Evolutionary conservation across 1,139 yeast genomes (phyloP).

Genomic region (Saccharomycopsis hybrid): DNA sequence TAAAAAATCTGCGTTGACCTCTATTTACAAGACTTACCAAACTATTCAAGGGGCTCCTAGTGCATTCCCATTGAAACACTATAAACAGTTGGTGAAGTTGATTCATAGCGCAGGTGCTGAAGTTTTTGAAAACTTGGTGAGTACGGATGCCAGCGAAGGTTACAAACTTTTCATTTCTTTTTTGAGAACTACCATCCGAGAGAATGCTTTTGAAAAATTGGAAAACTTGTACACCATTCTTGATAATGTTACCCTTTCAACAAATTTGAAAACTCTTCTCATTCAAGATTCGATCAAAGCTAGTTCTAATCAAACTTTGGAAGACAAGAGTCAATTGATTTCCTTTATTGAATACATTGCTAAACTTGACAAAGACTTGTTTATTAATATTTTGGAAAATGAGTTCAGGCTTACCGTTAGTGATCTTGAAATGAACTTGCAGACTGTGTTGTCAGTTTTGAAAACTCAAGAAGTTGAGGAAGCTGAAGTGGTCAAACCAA

Average conservation of each 20-base stretch:
- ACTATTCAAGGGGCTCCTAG: constrained; percentile 28
- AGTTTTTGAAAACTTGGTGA: neutral
- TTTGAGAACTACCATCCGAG: constrained; percentile 8
- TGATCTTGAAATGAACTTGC: constrained; percentile 61
- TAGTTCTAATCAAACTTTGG: constrained; percentile 22
- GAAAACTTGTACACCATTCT: constrained; percentile 26
- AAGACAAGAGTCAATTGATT: constrained; percentile 35
- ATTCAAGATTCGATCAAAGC: constrained; percentile 19
- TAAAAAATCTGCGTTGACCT: constrained; percentile 34
- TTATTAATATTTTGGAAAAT: constrained; percentile 5
- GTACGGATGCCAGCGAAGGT: neutral
- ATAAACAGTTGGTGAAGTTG: neutral
- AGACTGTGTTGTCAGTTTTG: constrained; percentile 59
- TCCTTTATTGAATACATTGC: constrained; percentile 41
- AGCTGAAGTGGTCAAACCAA: neutral
- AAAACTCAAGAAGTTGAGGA: constrained; percentile 21
- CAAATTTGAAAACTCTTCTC: constrained; percentile 32
- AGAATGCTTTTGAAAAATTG: constrained; percentile 8
- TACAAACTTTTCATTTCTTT: constrained; percentile 12
- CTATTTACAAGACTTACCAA: constrained; percentile 34
- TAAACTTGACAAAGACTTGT: neutral
- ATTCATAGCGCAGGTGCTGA: constrained; percentile 2
- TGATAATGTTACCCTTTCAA: constrained; percentile 18
- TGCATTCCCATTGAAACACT: constrained; percentile 24
- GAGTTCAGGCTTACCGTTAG: constrained; percentile 29